Base-by-base conservation (phyloP, 768 basidiomycete genomes). In the Strobilomyces confusus region DNA sequence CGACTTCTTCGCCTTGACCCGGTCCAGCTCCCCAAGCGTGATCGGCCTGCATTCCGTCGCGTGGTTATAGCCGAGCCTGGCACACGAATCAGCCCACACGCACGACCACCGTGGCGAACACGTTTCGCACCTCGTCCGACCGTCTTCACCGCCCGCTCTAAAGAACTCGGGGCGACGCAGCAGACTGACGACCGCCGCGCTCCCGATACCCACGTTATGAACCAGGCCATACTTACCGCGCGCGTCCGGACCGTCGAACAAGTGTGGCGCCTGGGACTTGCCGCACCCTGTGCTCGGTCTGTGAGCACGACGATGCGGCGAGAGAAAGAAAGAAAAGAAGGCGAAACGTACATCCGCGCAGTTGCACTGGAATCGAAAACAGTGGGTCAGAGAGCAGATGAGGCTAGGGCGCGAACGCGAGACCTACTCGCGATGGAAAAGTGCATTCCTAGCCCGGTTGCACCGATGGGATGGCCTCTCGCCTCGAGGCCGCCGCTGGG, bases 401-500 rank as follows among this genome's bases (percentile, higher is more conserved):
- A 29, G 29, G 29, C 29, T 6, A 29, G 29, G 29, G 9, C 29
- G 29, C 29, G 29, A 29, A 29, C 29, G 5, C 29, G 29, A 33
- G 17, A 69, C 84, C 37, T 63, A 87, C 87, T 89, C 60, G 84
- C 80, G 56, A 91, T 87, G 62, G 89, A 91, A 69, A 90, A 90
- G 64, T 92, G 89, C 89, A 91, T 91, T 25, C 86, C 89, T 13
- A 92, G 71, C 1, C 89, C 89, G 15, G 87, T 90, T 1, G 89
- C 88, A 34, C 89, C 89, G 19, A 92, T 77, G 3, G 91, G 90
- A 63, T 92, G 89, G 3, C 91, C 91, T 64, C 92, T 93, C n/a
- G 88, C 87, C 63, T 93, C 88, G 15, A 93, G 77, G 0, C 91
- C 91, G 22, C 91, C 91, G 47, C 85, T 88, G 1, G 91, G 88